phyloP scores from a whole-genome alignment of 768 basidiomycete species.

The Tephrocybe sp. region DNA sequence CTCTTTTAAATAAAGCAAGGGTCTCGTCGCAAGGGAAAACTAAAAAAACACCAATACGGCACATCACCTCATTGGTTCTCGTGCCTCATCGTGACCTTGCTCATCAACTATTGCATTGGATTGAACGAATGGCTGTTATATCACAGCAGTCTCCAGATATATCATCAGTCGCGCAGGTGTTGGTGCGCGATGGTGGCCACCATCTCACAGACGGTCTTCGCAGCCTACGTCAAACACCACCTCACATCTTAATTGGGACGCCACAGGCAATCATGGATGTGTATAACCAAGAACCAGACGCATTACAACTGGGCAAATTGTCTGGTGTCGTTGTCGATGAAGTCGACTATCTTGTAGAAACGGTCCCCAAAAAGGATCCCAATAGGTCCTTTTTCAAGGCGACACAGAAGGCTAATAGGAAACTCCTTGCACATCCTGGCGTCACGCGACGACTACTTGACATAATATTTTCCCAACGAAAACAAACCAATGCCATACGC shows the following conservation, averaged over 20 bases:
- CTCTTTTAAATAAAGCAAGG: conserved; percentile 59
- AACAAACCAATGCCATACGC: conserved; percentile 26
- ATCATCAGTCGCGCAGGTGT: conserved; percentile 52
- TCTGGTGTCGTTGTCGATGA: conserved; percentile 73
- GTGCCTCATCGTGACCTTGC: conserved; percentile 78
- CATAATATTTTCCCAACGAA: conserved; percentile 44
- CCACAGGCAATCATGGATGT: conserved; percentile 68
- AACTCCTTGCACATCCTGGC: conserved; percentile 53
- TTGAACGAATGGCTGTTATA: conserved; percentile 46
- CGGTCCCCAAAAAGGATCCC: conserved; percentile 41
- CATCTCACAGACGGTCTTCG: conserved; percentile 41
- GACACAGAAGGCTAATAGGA: conserved; percentile 37
- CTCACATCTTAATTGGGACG: conserved; percentile 72
- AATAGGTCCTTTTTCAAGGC: conserved; percentile 37
- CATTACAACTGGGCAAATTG: conserved; percentile 45
- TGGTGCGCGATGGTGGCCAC: conserved; percentile 52
- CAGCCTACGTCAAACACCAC: conserved; percentile 41
- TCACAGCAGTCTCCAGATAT: conserved; percentile 32
- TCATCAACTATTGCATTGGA: conserved; percentile 67
- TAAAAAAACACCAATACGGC: conserved; percentile 21
- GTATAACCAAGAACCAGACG: conserved; percentile 39
- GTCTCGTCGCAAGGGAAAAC: conserved; percentile 22
- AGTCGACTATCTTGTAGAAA: conserved; percentile 69
- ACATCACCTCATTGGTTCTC: conserved; percentile 57
- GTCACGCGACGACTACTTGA: conserved; percentile 62